Conservation (phyloP, 441 rosid species). For the Gossypium gossypioides region DNA sequence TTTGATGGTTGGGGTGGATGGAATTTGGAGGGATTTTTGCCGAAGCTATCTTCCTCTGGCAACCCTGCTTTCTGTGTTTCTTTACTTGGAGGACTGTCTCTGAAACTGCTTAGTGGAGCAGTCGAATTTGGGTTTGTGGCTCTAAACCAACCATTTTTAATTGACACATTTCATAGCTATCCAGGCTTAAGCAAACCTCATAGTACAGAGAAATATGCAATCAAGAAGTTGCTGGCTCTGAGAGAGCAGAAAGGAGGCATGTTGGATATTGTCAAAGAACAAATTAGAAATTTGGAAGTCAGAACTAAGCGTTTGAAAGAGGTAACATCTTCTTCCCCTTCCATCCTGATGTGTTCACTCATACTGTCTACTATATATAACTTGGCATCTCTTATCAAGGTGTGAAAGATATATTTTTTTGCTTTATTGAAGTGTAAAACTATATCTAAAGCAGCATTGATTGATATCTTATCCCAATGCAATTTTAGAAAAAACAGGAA, state of each 20-base stretch:
- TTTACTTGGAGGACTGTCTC: constrained; percentile 71
- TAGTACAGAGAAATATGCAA: constrained; percentile 64
- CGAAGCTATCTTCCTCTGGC: constrained; percentile 37
- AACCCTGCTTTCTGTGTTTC: constrained; percentile 49
- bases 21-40: constrained; percentile 44
- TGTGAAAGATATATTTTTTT: neutral
- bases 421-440: neutral
- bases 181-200: constrained; percentile 89
- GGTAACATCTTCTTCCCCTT: constrained; percentile 30
- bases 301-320: constrained; percentile 71
- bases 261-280: constrained; percentile 40
- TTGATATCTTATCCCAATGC: neutral
- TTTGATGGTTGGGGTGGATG: constrained; percentile 47
- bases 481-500: neutral
- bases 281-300: constrained; percentile 36
- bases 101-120: constrained; percentile 66
- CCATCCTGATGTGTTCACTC: neutral
- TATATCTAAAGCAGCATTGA: neutral
- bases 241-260: constrained; percentile 50
- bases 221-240: constrained; percentile 67
- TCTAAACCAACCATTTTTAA: constrained; percentile 38
- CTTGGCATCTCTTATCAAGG: neutral
- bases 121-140: constrained; percentile 59
- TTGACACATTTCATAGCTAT: constrained; percentile 54
- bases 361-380: neutral